Evolutionary conservation across 2,329 filamentous ascomycete genomes (phyloP).

Genomic region (Venturia aucupariae): DNA sequence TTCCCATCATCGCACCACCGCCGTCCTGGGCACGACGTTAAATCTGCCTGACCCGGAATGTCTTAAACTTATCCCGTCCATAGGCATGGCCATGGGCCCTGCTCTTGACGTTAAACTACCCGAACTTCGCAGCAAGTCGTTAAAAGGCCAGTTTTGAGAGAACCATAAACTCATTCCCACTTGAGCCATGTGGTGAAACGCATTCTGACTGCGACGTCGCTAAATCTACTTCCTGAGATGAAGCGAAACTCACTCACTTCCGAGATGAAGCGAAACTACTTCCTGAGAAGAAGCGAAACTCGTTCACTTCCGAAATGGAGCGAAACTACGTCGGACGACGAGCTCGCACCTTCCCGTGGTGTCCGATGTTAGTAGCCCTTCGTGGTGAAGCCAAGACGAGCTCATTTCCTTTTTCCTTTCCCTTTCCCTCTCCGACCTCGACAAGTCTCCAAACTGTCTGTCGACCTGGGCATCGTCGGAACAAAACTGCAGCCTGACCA

Average conservation of each 20-base stretch:
- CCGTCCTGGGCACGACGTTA: no score
- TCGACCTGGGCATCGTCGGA: neutral
- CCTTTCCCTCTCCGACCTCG: neutral
- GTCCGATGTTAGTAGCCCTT: neutral
- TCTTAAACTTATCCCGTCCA: no score
- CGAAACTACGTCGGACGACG: neutral
- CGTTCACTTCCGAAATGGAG: neutral
- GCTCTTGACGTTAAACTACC: no score
- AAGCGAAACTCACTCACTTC: neutral
- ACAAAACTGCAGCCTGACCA: neutral
- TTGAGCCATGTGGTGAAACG: no score
- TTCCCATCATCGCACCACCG: no score
- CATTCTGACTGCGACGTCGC: neutral
- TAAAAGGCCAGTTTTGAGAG: neutral
- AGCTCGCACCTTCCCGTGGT: neutral
- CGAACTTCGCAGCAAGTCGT: no score
- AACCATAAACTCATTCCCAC: neutral
- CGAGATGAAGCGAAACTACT: neutral
- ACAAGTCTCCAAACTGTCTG: neutral
- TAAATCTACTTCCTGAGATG: neutral
- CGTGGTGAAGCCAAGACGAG: neutral
- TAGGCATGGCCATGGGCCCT: no score
- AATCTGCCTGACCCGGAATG: no score
- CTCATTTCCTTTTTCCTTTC: neutral
- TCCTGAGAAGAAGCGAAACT: neutral